Base-by-base conservation (phyloP, 2,329 filamentous ascomycete species). In the Emmonsiellopsis sp. region DNA sequence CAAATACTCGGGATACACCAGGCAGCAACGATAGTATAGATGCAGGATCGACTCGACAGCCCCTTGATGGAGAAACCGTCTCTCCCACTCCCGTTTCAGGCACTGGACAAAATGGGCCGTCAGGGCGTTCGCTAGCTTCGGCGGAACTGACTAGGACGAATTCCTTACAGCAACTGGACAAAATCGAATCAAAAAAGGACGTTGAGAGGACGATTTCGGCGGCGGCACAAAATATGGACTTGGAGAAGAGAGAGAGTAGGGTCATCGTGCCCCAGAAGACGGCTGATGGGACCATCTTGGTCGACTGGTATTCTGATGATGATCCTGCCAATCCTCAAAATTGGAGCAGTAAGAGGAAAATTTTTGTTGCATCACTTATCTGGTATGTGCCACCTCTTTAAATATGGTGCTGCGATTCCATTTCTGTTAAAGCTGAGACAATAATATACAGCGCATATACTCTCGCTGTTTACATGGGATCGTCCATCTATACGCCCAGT, bases 271-370 rank as follows among this genome's bases (percentile, higher is more conserved):
- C 35, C 35, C 9, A 38, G 35, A 38, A n/a, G 35, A 38, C 35
- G 7, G 13, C 4, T 9, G 35, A 38, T 38, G 35, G 35, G 13
- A 62, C 50, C 20, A 68, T 81, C 51, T 68, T 82, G 2, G 78
- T 80, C 16, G 76, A 79, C 51, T 69, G 66, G 77, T 80, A 81
- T 62, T 75, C 70, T 43, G 77, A 75, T 13, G 79, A 82, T 55
- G 80, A 82, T 57, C 63, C 70, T 3, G 77, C 71, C 2, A 80
- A 82, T 61, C 79, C 80, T 1, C 75, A 79, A 57, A 81, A 81
- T 63, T 81, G 79, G 79, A 68, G 70, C 15, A 65, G 70, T 54
- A 50, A 59, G 16, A 76, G 75, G 62, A 73, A 76, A 7, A 54
- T 63, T 11, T 63, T 70, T 55, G 63, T 80, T 42, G 64, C 71